Conservation (phyloP, 441 rosid genomes). For the Omphalea diandra region DNA sequence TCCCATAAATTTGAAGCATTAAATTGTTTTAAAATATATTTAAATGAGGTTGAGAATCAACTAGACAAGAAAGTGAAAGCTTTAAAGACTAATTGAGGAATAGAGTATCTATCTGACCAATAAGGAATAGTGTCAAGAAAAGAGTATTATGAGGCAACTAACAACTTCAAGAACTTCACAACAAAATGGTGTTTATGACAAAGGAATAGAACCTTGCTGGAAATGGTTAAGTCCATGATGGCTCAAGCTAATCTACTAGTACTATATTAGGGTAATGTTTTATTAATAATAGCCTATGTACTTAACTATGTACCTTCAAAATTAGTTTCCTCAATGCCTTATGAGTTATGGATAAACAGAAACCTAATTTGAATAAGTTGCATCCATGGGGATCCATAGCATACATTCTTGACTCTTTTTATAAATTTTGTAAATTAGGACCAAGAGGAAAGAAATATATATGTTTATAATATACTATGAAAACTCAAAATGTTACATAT, state of each 20-base stretch:
- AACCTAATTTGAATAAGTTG: background rate
- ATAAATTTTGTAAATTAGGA: too few species aligned
- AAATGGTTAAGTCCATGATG: background rate
- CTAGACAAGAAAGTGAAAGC: background rate
- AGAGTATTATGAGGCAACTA: background rate
- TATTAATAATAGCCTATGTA: background rate
- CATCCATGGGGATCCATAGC: background rate
- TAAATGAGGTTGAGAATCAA: conserved; percentile 6
- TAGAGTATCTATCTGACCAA: background rate
- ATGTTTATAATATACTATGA: too few species aligned
- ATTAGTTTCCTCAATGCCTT: background rate
- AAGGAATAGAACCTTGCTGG: background rate
- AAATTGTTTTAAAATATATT: background rate
- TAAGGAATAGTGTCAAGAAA: too few species aligned
- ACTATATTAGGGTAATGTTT: background rate
- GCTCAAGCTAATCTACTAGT: too few species aligned
- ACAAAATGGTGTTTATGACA: background rate
- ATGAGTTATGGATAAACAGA: background rate
- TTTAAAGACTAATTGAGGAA: background rate
- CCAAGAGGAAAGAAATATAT: too few species aligned
- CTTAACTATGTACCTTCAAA: background rate
- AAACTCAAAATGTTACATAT: too few species aligned
- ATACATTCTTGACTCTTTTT: background rate
- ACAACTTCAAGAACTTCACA: background rate
- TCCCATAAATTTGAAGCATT: conserved; percentile 14